Conservation (phyloP, 176 grass and related monocot species). For the Aegilops sharonensis region DNA sequence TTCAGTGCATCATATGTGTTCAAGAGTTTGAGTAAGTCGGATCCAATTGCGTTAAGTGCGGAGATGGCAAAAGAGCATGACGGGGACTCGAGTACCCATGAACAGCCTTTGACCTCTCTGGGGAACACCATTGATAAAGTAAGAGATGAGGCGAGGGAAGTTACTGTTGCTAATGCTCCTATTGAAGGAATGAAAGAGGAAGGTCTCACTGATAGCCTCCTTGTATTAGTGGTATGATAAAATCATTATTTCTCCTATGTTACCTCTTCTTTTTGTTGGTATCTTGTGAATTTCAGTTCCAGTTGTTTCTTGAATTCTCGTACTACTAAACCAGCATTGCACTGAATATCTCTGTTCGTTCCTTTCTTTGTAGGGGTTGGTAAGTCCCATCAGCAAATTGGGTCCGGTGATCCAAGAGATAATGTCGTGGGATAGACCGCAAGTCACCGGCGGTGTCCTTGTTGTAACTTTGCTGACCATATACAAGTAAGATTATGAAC, state of each 20-base stretch:
- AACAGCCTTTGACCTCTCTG: constrained; percentile 38
- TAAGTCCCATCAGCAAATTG: constrained; percentile 52
- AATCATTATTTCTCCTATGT: neutral
- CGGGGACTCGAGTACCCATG: constrained; percentile 31
- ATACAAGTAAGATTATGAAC: constrained; percentile 60
- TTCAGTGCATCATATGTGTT: constrained; percentile 72
- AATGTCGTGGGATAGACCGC: constrained; percentile 61
- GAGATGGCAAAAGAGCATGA: constrained; percentile 47
- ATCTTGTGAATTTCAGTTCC: neutral
- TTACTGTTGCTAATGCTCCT: constrained; percentile 55
- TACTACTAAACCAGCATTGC: neutral
- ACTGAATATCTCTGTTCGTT: neutral
- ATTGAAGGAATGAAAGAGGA: constrained; percentile 73
- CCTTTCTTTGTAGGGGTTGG: constrained; percentile 50
- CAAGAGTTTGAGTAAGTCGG: constrained; percentile 54
- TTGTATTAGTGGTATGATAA: constrained; percentile 59
- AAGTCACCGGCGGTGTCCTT: constrained; percentile 33
- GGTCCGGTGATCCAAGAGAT: constrained; percentile 43
- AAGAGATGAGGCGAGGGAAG: constrained; percentile 69
- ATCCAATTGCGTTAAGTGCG: constrained; percentile 10
- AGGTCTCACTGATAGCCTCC: constrained; percentile 78
- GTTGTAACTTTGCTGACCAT: constrained; percentile 43
- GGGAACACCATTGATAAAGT: constrained; percentile 65
- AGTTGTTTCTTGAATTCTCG: neutral
- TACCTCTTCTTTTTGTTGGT: neutral